Percentiles rank a stretch among this genome's conserved stretches.
These are phyloP conservation scores for Nigrospora sphaerica DNA, from an alignment of 2,329 filamentous ascomycete species.

Conservation along the genomic window DNA sequence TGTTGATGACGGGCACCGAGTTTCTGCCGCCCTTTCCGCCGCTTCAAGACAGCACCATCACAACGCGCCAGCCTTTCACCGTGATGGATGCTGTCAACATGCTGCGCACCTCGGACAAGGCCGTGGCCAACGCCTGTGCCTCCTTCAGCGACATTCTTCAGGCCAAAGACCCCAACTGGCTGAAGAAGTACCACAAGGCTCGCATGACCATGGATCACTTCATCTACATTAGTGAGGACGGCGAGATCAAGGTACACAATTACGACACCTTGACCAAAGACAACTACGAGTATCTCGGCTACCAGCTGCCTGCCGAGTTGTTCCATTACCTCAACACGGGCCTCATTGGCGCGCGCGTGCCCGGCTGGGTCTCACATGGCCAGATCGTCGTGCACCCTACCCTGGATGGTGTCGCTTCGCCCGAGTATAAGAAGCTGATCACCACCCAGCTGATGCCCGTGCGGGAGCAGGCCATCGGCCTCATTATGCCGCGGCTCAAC, in stretches of 20 bases:
- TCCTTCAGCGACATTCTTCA: constrained; percentile 75
- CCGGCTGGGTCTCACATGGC: constrained; percentile 76
- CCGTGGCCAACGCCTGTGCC: constrained; percentile 66
- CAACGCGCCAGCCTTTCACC: constrained; percentile 49
- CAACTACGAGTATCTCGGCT: constrained; percentile 83
- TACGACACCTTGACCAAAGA: constrained; percentile 70
- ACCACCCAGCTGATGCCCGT: constrained; percentile 66
- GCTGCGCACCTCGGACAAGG: constrained; percentile 62
- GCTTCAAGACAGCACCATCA: constrained; percentile 52
- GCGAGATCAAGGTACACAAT: constrained; percentile 69
- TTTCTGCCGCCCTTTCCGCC: constrained; percentile 76
- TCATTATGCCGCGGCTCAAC: constrained; percentile 74
- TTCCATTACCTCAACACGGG: constrained; percentile 85
- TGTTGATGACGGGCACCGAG: constrained; percentile 74
- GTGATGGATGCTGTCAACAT: constrained; percentile 74
- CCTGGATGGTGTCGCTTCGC: constrained; percentile 71
- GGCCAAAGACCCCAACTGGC: constrained; percentile 65
- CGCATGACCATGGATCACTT: constrained; percentile 83
- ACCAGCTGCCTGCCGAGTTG: constrained; percentile 81
- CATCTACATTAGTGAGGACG: constrained; percentile 70
- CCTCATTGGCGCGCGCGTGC: constrained; percentile 68
- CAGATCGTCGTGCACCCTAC: constrained; percentile 77
- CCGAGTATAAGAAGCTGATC: constrained; percentile 75
- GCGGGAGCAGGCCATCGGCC: constrained; percentile 67
- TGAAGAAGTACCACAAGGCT: constrained; percentile 80